Conservation (phyloP, 768 basidiomycete genomes). For the Lentinula boryana region DNA sequence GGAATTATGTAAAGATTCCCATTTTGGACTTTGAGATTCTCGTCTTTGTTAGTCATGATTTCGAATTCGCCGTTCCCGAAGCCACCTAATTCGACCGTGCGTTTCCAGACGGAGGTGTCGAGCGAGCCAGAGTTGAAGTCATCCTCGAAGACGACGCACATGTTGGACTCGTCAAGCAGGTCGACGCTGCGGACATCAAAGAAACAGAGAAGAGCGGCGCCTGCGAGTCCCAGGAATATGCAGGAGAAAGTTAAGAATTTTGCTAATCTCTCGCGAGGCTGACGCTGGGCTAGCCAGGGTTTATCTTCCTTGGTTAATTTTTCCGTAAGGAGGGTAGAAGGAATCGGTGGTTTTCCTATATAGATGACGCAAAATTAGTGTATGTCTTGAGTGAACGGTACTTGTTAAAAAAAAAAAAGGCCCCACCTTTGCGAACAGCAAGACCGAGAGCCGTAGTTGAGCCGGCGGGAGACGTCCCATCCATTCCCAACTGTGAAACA, state of each 20-base stretch:
- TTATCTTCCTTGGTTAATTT: slow-evolving; percentile 51
- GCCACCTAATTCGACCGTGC: slow-evolving; percentile 68
- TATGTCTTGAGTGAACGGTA: background rate
- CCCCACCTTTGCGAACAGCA: slow-evolving; percentile 8
- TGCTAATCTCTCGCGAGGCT: slow-evolving; percentile 24
- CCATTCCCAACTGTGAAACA: slow-evolving; percentile 15
- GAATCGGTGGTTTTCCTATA: slow-evolving; percentile 30
- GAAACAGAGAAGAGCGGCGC: slow-evolving; percentile 47
- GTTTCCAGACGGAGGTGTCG: slow-evolving; percentile 49
- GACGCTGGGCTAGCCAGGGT: slow-evolving; percentile 50
- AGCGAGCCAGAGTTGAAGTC: slow-evolving; percentile 46
- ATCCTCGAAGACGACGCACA: slow-evolving; percentile 68
- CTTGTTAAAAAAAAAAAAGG: background rate
- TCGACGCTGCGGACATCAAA: slow-evolving; percentile 40
- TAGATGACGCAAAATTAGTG: background rate
- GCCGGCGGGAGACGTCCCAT: slow-evolving; percentile 14
- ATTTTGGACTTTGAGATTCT: slow-evolving; percentile 64
- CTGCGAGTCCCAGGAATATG: slow-evolving; percentile 48
- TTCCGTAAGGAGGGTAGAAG: slow-evolving; percentile 43
- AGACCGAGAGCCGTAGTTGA: slow-evolving; percentile 24
- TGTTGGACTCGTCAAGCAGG: slow-evolving; percentile 26
- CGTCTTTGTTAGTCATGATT: slow-evolving; percentile 58
- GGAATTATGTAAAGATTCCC: slow-evolving; percentile 75
- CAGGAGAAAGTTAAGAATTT: slow-evolving; percentile 47
- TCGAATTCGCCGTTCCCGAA: slow-evolving; percentile 80